Evolutionary conservation across 305 asterid genomes (phyloP).

Genomic region (Fraxinus velutina): DNA sequence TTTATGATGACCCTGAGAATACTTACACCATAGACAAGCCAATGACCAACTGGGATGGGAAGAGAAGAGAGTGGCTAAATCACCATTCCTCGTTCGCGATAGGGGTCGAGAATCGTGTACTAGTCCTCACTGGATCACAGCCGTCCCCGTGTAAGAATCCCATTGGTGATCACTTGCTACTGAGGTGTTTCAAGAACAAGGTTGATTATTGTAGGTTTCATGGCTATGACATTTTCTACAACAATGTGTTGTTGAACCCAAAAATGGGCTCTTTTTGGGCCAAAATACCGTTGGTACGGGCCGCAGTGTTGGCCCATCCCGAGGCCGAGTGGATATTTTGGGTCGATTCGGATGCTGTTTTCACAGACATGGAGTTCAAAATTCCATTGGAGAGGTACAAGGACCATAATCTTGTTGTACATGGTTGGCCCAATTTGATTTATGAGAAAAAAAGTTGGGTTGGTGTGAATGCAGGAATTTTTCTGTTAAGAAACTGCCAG

Average conservation of each 20-base stretch:
- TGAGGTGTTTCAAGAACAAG: constrained; percentile 69
- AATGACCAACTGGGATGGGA: constrained; percentile 54
- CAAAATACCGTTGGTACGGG: constrained; percentile 54
- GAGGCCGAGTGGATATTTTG: constrained; percentile 68
- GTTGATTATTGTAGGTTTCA: constrained; percentile 70
- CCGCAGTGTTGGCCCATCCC: constrained; percentile 76
- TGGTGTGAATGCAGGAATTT: constrained; percentile 57
- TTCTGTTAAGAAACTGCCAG: constrained; percentile 63
- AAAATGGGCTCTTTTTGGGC: constrained; percentile 64
- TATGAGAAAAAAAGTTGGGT: constrained; percentile 67
- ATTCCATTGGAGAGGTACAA: constrained; percentile 57
- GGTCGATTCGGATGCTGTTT: constrained; percentile 74
- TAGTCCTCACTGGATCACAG: constrained; percentile 8
- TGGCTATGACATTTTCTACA: constrained; percentile 60
- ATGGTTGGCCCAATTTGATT: constrained; percentile 43
- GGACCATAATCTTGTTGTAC: constrained; percentile 52
- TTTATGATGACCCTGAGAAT: constrained; percentile 54
- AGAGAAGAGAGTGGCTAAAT: constrained; percentile 29
- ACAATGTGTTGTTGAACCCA: constrained; percentile 49
- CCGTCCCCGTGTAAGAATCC: constrained; percentile 56
- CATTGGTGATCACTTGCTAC: constrained; percentile 54
- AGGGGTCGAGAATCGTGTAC: constrained; percentile 10
- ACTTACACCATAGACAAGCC: constrained; percentile 51
- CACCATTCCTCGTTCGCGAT: background rate
- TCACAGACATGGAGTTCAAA: constrained; percentile 68